Conservation (phyloP, 305 asterid species). For the Solanum hybrid region DNA sequence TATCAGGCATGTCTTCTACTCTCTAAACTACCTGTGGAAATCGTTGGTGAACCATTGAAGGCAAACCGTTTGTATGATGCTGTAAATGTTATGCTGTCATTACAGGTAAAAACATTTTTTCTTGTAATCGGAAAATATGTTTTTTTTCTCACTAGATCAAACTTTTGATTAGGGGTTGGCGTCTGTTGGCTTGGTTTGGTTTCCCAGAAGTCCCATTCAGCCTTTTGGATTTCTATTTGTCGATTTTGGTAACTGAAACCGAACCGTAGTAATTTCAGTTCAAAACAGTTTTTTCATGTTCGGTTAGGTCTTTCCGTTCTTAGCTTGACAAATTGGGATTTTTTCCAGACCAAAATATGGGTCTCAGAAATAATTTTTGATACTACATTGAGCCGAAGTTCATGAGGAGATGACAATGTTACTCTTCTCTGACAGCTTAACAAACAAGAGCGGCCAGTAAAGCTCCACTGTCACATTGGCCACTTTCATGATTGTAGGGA, state of each 20-base stretch:
- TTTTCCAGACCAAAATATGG: background rate
- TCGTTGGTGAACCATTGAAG: conserved; percentile 57
- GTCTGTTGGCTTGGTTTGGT: background rate
- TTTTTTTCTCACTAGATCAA: background rate
- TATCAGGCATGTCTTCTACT: conserved; percentile 50
- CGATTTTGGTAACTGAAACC: background rate
- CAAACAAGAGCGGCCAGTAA: background rate
- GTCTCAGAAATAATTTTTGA: background rate
- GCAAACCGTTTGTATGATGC: conserved; percentile 53
- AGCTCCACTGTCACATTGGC: background rate
- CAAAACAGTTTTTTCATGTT: background rate
- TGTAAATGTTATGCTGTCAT: conserved; percentile 70
- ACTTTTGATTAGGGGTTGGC: background rate
- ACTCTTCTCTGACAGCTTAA: background rate
- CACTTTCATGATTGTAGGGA: background rate
- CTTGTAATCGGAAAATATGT: background rate
- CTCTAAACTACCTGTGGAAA: conserved; percentile 50
- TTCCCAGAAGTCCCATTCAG: background rate
- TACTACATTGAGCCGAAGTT: background rate
- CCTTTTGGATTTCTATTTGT: background rate
- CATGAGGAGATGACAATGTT: background rate
- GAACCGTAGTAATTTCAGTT: background rate
- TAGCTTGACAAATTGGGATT: background rate
- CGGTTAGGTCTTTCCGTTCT: background rate
- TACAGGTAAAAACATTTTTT: conserved; percentile 41